Base-by-base conservation (phyloP, 2,329 filamentous ascomycete genomes). In the Colletotrichum somersetense region DNA sequence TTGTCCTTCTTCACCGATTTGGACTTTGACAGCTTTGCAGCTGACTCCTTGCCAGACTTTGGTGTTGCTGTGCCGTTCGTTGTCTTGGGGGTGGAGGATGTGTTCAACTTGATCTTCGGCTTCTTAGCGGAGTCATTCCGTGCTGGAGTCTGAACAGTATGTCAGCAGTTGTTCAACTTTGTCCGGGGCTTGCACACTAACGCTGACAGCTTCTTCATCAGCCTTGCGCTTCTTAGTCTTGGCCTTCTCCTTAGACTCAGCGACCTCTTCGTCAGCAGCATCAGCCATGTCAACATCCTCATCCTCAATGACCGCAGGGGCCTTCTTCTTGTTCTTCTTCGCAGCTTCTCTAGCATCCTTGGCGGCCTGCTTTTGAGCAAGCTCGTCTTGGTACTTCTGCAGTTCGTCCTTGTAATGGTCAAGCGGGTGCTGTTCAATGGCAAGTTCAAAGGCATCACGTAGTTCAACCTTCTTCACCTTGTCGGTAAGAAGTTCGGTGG, bases 331-430 rank as follows among this genome's bases (percentile, higher is more conserved):
- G 10, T 81, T 84, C 76, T 84, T 84, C 76, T 85, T 86, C 38
- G 86, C 87, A 73, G 84, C 82, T 66, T 84, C 83, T n/a, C 79
- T 79, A 14, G 84, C 82, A 78, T 87, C 79, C 75, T 80, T 80
- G 23, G 76, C 76, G 67, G 90, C 89, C 53, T 86, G 84, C 74
- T 89, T 87, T 74, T 91, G 88, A 10, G 89, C 88, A 66, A 88
- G 83, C 58, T 92, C 90, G 77, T 94, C 92, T 75, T 91, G 87
- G 75, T 91, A 92, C 75, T 91, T 89, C 52, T 87, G 85, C 70
- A 98, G 87, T 74, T 98, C 86, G 16, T 90, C 87, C 85, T 98
- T 97, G 87, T 95, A 98, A 82, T 93, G 89, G 5, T 92, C 86
- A 44, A 99, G 85, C 67, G 93, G 89, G 77, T 97, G 89, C 65